Evolutionary conservation across 208 protist genomes (phyloP).

Genomic region (Acanthamoeba triangularis): DNA sequence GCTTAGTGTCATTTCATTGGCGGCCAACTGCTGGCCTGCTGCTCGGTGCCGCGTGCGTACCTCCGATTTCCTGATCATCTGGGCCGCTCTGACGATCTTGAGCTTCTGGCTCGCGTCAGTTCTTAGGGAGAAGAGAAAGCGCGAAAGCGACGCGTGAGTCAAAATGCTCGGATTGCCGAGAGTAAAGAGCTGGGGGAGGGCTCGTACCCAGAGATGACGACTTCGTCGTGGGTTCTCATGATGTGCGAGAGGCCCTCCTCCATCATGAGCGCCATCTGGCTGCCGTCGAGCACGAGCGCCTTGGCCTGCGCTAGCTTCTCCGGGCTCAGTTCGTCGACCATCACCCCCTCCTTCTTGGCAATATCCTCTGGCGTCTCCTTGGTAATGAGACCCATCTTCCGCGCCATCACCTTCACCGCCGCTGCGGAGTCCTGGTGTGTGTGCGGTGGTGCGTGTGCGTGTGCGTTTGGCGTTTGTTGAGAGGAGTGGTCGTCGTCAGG

Average conservation of each 20-base stretch:
- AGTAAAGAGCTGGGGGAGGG: neutral
- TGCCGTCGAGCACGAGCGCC: conserved; percentile 51
- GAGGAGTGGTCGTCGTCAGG: no score
- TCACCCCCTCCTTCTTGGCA: conserved; percentile 15
- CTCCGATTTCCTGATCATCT: neutral
- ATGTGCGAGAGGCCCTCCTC: conserved; percentile 23
- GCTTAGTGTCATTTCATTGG: neutral
- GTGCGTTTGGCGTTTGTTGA: neutral
- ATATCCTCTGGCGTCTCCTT: conserved; percentile 56
- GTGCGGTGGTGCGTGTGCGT: neutral
- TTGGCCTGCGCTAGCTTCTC: conserved; percentile 11
- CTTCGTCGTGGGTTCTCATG: conserved; percentile 26
- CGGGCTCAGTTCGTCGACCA: conserved; percentile 48
- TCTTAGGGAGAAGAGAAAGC: neutral
- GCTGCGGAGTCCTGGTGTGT: neutral
- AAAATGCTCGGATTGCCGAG: neutral
- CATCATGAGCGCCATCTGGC: conserved; percentile 54
- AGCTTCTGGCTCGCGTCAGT: conserved; percentile 70
- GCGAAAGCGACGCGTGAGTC: neutral
- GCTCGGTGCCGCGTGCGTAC: neutral
- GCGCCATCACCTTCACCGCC: neutral
- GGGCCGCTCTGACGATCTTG: conserved; percentile 44
- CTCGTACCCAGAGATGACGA: conserved; percentile 33
- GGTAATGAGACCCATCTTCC: conserved; percentile 25
- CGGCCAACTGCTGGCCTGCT: neutral